Conservation (phyloP, 495 filamentous ascomycete genomes). For the Annulohypoxylon stygium region DNA sequence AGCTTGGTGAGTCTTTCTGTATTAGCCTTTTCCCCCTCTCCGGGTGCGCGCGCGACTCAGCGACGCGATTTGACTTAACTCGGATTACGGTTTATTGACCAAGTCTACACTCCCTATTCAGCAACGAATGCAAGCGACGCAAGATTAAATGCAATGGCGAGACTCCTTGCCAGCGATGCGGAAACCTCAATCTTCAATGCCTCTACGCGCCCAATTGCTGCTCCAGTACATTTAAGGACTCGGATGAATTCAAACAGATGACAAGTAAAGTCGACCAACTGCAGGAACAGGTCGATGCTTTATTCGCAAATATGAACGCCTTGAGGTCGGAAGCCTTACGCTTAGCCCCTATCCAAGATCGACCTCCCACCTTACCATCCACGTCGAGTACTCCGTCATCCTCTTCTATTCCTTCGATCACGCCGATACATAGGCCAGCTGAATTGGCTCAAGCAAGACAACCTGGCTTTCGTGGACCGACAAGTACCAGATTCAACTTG, state of each 20-base stretch:
- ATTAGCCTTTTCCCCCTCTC: not conserved
- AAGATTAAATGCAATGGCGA: slow-evolving; percentile 96
- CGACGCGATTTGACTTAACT: not conserved
- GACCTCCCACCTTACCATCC: slow-evolving; percentile 50
- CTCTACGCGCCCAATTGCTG: slow-evolving; percentile 95
- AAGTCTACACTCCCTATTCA: slow-evolving; percentile 43
- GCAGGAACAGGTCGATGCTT: slow-evolving; percentile 85
- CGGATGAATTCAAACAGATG: slow-evolving; percentile 87
- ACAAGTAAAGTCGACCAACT: slow-evolving; percentile 76
- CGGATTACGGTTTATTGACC: slow-evolving; percentile 21
- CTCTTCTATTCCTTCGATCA: slow-evolving; percentile 51
- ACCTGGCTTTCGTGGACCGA: slow-evolving; percentile 84
- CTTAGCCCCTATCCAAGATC: slow-evolving; percentile 58
- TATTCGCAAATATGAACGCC: slow-evolving; percentile 77
- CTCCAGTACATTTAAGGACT: slow-evolving; percentile 82
- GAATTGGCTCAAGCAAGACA: slow-evolving; percentile 58
- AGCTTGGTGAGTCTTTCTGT: slow-evolving; percentile 75
- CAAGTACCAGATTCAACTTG: slow-evolving; percentile 86
- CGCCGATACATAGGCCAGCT: slow-evolving; percentile 45
- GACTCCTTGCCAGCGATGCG: slow-evolving; percentile 84
- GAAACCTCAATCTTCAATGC: slow-evolving; percentile 82
- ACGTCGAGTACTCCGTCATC: slow-evolving; percentile 54
- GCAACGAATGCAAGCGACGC: slow-evolving; percentile 88
- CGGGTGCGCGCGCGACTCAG: slow-evolving; percentile 1
- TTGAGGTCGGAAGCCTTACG: slow-evolving; percentile 66